phyloP scores from a whole-genome alignment of 257 asterid species.

The Solanum corneliomulleri region DNA sequence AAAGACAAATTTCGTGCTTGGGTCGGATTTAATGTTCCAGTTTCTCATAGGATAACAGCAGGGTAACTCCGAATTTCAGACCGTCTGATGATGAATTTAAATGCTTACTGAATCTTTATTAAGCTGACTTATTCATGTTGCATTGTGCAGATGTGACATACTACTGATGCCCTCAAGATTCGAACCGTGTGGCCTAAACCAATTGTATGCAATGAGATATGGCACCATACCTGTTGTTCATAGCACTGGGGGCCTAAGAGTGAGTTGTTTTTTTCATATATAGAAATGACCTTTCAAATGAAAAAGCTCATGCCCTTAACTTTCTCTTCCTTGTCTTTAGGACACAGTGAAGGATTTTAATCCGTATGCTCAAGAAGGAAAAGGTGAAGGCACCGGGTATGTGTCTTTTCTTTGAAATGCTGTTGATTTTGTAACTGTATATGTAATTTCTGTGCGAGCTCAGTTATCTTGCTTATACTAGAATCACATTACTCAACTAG shows the following conservation, averaged over 20 bases:
- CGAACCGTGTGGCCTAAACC: conserved; percentile 95
- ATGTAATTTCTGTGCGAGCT: background rate
- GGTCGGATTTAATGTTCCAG: conserved; percentile 95
- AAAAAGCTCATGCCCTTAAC: background rate
- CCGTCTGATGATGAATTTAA: background rate
- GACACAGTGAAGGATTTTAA: conserved; percentile 73
- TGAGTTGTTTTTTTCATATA: conserved; percentile 19
- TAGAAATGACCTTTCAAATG: background rate
- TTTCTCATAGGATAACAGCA: conserved; percentile 84
- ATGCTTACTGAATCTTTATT: background rate
- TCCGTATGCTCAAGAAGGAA: conserved; percentile 64
- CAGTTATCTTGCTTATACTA: background rate
- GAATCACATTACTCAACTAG: background rate
- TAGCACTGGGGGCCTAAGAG: conserved; percentile 87
- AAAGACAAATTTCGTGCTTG: conserved; percentile 79
- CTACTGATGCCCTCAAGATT: conserved; percentile 91
- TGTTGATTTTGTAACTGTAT: background rate
- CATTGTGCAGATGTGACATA: conserved; percentile 73
- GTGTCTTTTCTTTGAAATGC: conserved; percentile 11
- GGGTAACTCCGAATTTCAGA: conserved; percentile 34
- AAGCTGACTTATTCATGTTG: background rate
- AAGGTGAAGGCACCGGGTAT: conserved; percentile 92
- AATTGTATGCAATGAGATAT: conserved; percentile 91
- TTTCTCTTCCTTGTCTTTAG: conserved; percentile 15
- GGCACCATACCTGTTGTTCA: conserved; percentile 92